Conservation (phyloP, 2,329 filamentous ascomycete species). For the Colletotrichum sp. region DNA sequence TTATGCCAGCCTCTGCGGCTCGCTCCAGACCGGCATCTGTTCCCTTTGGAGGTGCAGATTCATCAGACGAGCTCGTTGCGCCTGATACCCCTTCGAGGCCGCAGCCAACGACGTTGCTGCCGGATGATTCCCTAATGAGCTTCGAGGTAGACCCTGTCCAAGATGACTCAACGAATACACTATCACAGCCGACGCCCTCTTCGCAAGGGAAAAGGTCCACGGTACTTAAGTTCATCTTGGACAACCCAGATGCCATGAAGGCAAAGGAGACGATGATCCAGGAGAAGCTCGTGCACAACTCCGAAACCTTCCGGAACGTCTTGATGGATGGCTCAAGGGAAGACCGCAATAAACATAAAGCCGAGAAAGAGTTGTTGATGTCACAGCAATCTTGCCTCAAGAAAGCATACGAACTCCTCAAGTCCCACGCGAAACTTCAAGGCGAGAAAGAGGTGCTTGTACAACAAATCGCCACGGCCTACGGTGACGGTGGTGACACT, state of each 20-base stretch:
- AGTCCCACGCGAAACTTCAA: constrained; percentile 45
- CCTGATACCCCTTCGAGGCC: constrained; percentile 15
- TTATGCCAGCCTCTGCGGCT: neutral
- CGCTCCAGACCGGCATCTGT: constrained; percentile 20
- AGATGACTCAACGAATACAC: neutral
- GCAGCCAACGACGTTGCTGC: neutral
- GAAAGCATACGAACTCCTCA: constrained; percentile 44
- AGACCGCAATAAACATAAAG: constrained; percentile 51
- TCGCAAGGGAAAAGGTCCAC: constrained; percentile 5
- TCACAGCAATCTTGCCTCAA: constrained; percentile 51
- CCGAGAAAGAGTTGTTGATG: constrained; percentile 52
- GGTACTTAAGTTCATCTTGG: constrained; percentile 27
- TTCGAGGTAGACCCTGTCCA: neutral
- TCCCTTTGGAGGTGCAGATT: constrained; percentile 1
- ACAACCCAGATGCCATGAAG: constrained; percentile 35
- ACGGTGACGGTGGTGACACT: constrained; percentile 55
- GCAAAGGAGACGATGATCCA: constrained; percentile 43
- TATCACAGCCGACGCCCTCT: constrained; percentile 6
- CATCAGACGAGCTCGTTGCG: constrained; percentile 19
- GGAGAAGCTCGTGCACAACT: constrained; percentile 50
- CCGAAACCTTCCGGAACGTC: constrained; percentile 50
- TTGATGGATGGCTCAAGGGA: constrained; percentile 53
- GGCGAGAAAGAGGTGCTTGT: constrained; percentile 51
- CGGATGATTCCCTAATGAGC: neutral
- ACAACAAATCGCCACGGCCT: constrained; percentile 53